These are phyloP conservation scores for Alopecurus myosuroides DNA, from an alignment of 176 grass and related monocot species.

Conservation along the genomic window DNA sequence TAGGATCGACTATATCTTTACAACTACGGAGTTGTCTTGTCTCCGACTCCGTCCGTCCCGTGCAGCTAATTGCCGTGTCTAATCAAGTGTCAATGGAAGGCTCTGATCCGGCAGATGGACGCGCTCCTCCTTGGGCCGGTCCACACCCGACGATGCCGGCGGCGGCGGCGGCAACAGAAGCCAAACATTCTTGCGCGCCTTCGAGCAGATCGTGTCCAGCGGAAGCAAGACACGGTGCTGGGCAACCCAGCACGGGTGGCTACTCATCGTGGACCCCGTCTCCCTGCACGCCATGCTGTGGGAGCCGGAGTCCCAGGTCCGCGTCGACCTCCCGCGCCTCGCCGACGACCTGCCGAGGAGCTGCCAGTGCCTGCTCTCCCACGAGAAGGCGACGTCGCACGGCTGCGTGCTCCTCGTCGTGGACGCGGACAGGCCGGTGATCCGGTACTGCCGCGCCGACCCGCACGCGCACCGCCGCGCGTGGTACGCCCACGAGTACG, in stretches of 20 bases:
- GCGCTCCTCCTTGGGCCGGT: not conserved
- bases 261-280: not conserved
- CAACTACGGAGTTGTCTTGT: too few species aligned
- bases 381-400: not conserved
- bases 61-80: not conserved
- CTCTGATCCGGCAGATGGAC: not conserved
- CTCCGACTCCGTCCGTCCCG: too few species aligned
- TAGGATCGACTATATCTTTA: not conserved
- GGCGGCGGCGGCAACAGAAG: not conserved
- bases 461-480: not conserved
- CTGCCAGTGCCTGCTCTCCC: not conserved
- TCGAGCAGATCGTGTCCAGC: not conserved
- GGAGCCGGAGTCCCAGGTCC: not conserved
- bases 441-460: not conserved
- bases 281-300: not conserved
- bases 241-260: not conserved
- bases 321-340: not conserved
- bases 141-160: not conserved
- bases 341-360: not conserved
- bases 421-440: not conserved
- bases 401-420: not conserved
- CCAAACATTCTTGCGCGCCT: not conserved
- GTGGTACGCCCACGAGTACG: not conserved
- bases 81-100: not conserved
- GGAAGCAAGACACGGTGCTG: not conserved